Evolutionary conservation across 805 yeast genomes (phyloP), one percentile per base, ranked within the genome.

Genomic region (Barnettozyma vustinii): DNA sequence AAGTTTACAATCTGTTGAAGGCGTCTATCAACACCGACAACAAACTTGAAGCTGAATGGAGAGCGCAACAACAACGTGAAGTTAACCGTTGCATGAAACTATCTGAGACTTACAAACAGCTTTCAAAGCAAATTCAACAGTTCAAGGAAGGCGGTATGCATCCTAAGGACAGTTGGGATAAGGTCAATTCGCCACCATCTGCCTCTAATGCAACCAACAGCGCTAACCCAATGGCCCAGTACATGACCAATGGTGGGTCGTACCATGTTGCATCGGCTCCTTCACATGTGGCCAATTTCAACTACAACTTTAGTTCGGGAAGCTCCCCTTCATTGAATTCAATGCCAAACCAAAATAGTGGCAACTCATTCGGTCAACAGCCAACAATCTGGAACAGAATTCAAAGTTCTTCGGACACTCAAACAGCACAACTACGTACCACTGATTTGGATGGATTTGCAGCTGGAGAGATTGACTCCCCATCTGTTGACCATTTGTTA

Each of bases 31-130:
- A 54, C 15, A 51, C 55, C 8, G 76, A 72, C 52, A 58, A 66
- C 19, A 60, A 56, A 37, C 51, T 65, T 8, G 74, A 71, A 46
- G 63, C 70, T 4, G 65, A 63, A 46, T 71, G 73, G 74, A 63
- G 70, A 53, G 67, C 69, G 1, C 57, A 63, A 32, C 74, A 68
- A 47, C 70, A 68, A 49, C 60, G 62, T 33, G 74, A 70, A 48
- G 67, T 61, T 27, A 53, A 56, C 12, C 59, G 63, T 35, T 61
- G 68, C 46, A 56, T 61, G 19, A 49, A 58, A 16, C 53, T 63
- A 32, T 54, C 61, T 21, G 58, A 56, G 16, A 56, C 60, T 27
- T 49, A 39, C 43, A 54, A 56, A 23, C 42, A 23, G 16, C 18
- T 33, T 5, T 20, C 56, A 15, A 49, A 49, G 19, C 25, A 26